Conservation (phyloP, 108 stramenopile species). For the Stephanodiscus triporus region DNA sequence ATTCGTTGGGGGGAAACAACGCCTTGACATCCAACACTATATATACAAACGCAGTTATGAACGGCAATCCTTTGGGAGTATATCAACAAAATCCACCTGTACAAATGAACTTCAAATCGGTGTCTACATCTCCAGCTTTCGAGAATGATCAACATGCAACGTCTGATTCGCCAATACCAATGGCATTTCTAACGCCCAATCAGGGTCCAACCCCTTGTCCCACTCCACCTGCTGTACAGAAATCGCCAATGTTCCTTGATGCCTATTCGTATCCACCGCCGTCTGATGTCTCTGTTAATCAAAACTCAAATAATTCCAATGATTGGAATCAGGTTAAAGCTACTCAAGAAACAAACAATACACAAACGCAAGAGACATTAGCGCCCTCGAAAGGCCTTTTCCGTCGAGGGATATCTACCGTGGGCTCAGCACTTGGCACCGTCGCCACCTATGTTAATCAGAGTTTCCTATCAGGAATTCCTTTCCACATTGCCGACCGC, state of each 20-base stretch:
- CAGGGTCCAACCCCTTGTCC: constrained; percentile 36
- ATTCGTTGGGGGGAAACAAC: neutral
- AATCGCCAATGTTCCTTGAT: constrained; percentile 12
- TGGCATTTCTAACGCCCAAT: constrained; percentile 36
- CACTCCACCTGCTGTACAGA: constrained; percentile 16
- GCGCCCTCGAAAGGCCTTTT: constrained; percentile 14
- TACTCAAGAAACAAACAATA: constrained; percentile 7
- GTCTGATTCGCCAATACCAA: constrained; percentile 17
- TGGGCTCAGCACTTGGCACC: constrained; percentile 43
- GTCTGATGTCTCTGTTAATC: neutral
- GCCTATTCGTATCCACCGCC: constrained; percentile 11
- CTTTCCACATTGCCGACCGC: constrained; percentile 52
- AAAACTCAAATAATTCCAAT: neutral
- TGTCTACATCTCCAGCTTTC: constrained; percentile 12
- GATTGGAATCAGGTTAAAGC: neutral
- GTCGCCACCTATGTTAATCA: constrained; percentile 49
- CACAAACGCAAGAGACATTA: constrained; percentile 2
- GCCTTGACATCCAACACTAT: neutral
- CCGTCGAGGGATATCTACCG: constrained; percentile 37
- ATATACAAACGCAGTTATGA: constrained; percentile 4
- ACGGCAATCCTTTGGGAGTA: neutral
- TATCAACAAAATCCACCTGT: constrained; percentile 10
- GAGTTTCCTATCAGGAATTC: constrained; percentile 43
- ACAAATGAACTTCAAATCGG: constrained; percentile 6
- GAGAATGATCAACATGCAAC: neutral